Percentiles rank a stretch among this genome's conserved stretches.
These are phyloP conservation scores for Lepidium campestre DNA, from an alignment of 441 rosid species.

Conservation along the genomic window DNA sequence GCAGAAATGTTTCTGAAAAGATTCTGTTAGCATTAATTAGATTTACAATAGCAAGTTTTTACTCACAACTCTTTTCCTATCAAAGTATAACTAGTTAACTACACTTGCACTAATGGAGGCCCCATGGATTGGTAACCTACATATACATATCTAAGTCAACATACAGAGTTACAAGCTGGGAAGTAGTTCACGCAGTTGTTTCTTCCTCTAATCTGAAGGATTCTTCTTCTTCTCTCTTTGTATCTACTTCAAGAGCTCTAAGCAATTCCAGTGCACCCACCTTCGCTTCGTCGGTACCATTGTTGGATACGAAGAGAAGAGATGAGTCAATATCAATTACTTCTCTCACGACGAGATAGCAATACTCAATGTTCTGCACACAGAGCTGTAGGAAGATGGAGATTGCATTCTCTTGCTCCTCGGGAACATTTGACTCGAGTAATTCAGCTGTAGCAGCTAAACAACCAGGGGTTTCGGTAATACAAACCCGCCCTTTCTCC, in stretches of 20 bases:
- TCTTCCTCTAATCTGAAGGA: slow-evolving; percentile 20
- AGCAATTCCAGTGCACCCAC: slow-evolving; percentile 59
- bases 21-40: neutral
- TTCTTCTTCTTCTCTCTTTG: slow-evolving; percentile 18
- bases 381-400: slow-evolving; percentile 66
- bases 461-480: slow-evolving; percentile 58
- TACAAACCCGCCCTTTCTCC: slow-evolving; percentile 50
- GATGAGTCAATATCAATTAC: slow-evolving; percentile 44
- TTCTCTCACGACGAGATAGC: slow-evolving; percentile 63
- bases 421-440: slow-evolving; percentile 44
- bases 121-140: neutral
- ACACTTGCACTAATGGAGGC: neutral
- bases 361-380: slow-evolving; percentile 55
- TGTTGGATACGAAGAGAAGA: slow-evolving; percentile 42
- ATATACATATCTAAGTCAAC: slow-evolving; percentile 12
- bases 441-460: slow-evolving; percentile 50
- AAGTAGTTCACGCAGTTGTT: neutral
- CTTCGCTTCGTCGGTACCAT: slow-evolving; percentile 63
- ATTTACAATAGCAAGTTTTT: neutral
- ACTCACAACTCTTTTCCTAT: neutral
- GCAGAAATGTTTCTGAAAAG: too few relatives aligned
- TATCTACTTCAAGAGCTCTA: slow-evolving; percentile 44
- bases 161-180: slow-evolving; percentile 9
- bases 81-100: neutral
- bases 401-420: slow-evolving; percentile 71